Percentiles rank a stretch among this genome's conserved stretches.
Conservation (phyloP, 2,329 filamentous ascomycete species). For the Fusarium clavum region DNA sequence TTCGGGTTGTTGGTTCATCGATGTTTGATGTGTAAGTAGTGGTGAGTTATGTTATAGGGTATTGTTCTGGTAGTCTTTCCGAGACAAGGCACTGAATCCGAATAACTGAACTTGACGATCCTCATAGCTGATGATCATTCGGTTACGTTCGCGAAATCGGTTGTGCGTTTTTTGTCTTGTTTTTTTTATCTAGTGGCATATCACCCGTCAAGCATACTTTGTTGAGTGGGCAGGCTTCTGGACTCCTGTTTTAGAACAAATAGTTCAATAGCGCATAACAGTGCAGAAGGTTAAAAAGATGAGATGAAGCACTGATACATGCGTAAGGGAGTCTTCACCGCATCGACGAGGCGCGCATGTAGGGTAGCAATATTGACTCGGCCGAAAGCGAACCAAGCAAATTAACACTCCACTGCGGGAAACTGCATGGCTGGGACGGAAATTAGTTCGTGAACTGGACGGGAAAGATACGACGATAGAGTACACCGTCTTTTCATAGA, state of each 20-base stretch:
- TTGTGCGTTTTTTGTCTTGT: background rate
- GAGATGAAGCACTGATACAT: background rate
- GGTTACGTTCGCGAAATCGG: background rate
- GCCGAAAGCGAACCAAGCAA: constrained; percentile 17
- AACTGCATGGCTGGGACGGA: constrained; percentile 30
- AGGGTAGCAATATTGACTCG: constrained; percentile 34
- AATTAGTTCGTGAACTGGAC: constrained; percentile 17
- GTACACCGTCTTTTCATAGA: constrained; percentile 39
- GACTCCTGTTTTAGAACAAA: background rate
- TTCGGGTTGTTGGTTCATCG: background rate
- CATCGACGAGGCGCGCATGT: constrained; percentile 17
- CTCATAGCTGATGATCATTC: background rate
- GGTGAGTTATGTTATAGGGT: background rate
- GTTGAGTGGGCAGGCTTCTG: background rate
- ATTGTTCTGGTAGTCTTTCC: background rate
- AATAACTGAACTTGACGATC: background rate
- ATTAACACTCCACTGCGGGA: constrained; percentile 17
- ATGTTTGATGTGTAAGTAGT: background rate
- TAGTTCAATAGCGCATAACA: background rate
- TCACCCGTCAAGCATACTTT: background rate
- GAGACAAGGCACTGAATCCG: constrained; percentile 1
- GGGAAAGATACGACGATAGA: background rate
- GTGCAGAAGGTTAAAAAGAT: background rate
- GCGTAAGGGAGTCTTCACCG: background rate
- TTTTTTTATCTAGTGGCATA: background rate